Conservation (phyloP, 169 alveolate genomes). For the Cryptosporidium viatorum region DNA sequence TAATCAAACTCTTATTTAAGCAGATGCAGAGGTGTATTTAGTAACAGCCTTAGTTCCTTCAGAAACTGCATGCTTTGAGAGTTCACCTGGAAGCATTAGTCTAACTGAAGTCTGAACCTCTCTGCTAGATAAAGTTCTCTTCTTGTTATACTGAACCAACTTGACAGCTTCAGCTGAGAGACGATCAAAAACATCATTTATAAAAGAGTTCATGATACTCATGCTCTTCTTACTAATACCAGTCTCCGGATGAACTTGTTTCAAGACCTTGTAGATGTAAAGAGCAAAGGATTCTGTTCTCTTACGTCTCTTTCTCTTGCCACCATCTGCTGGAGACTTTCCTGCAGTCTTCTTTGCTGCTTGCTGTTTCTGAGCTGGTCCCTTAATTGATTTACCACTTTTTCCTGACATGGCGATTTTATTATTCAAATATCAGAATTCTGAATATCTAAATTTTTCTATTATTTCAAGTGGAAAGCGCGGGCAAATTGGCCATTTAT, state of each 20-base stretch:
- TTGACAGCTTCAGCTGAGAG: constrained; percentile 96
- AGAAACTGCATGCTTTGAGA: constrained; percentile 99
- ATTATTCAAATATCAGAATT: not conserved
- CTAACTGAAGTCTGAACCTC: constrained; percentile 99
- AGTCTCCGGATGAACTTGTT: constrained; percentile 98
- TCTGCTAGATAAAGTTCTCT: constrained; percentile 97
- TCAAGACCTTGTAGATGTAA: constrained; percentile 98
- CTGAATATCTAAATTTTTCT: constrained; percentile 28
- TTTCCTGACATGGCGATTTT: constrained; percentile 87
- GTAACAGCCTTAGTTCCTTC: constrained; percentile 99
- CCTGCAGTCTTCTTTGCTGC: constrained; percentile 92
- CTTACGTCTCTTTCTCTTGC: constrained; percentile 91
- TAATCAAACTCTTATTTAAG: constrained; percentile 73
- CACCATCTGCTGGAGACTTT: constrained; percentile 85
- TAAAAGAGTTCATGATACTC: constrained; percentile 99
- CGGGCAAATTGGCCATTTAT: constrained; percentile 31
- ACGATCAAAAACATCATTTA: constrained; percentile 96
- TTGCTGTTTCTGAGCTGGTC: constrained; percentile 88
- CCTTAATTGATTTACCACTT: constrained; percentile 77
- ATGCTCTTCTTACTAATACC: constrained; percentile 98
- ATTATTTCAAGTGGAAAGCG: constrained; percentile 65
- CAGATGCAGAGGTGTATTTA: constrained; percentile 93
- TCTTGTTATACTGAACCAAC: constrained; percentile 96
- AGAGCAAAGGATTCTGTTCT: constrained; percentile 96
- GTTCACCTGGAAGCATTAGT: constrained; percentile 98